A percentile compares a stretch with the other conserved stretches of the same genome.
Conservation (phyloP, 2,329 filamentous ascomycete species). For the Arthrobotrys pseudoclavata region DNA sequence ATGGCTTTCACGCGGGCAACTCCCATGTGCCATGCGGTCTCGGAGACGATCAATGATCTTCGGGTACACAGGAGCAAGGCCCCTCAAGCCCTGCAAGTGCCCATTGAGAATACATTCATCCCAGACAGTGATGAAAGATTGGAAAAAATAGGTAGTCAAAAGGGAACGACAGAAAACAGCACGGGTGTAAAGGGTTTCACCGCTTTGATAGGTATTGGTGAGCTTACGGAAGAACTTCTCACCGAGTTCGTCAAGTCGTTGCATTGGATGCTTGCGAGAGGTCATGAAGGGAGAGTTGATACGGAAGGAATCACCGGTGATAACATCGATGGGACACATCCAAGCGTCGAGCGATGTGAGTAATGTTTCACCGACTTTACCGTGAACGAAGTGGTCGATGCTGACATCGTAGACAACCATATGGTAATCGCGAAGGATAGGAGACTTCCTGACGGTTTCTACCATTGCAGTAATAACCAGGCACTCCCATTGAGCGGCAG, state of each 20-base stretch:
- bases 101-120: conserved; percentile 50
- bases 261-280: conserved; percentile 49
- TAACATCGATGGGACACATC: not conserved
- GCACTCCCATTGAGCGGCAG: conserved; percentile 25
- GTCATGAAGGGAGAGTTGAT: conserved; percentile 46
- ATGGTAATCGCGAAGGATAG: conserved; percentile 33
- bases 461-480: conserved; percentile 33
- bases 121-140: conserved; percentile 47
- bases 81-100: conserved; percentile 37
- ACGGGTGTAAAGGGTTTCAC: conserved; percentile 47
- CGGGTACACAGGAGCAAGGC: conserved; percentile 17
- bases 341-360: conserved; percentile 35
- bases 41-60: conserved; percentile 41
- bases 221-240: conserved; percentile 56
- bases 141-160: conserved; percentile 46
- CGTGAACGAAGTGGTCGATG: conserved; percentile 45
- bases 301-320: conserved; percentile 42
- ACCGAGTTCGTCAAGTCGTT: conserved; percentile 50
- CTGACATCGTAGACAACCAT: conserved; percentile 44
- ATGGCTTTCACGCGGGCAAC: conserved; percentile 48
- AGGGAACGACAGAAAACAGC: conserved; percentile 52
- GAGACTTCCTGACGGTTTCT: conserved; percentile 23
- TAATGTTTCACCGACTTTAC: conserved; percentile 19
- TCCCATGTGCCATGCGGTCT: conserved; percentile 30
- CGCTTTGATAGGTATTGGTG: conserved; percentile 39